phyloP scores from a whole-genome alignment of 345 rosid species.

The Camelina neglecta region DNA sequence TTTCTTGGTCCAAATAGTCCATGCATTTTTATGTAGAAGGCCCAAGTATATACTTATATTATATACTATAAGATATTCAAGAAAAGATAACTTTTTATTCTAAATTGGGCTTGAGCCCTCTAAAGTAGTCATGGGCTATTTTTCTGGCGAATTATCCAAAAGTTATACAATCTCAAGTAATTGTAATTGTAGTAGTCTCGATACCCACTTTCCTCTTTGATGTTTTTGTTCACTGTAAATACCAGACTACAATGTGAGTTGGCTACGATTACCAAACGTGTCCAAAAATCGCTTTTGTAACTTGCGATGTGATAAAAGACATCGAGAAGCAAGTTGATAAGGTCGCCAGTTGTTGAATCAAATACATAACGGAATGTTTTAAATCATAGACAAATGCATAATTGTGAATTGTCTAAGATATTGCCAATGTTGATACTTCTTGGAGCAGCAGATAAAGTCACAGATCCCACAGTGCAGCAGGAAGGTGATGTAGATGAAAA shows the following conservation, averaged over 20 bases:
- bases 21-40: too few species aligned
- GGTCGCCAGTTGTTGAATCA: conserved; percentile 50
- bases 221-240: conserved; percentile 1
- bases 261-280: conserved; percentile 59
- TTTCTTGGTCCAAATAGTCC: too few species aligned
- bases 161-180: too few species aligned
- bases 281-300: conserved; percentile 67
- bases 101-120: neutral
- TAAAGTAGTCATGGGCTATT: neutral
- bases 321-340: conserved; percentile 65
- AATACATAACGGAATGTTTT: neutral
- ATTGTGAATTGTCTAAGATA: neutral
- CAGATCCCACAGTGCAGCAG: conserved; percentile 72
- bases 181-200: too few species aligned
- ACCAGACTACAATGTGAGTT: conserved; percentile 55
- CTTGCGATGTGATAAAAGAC: conserved; percentile 68
- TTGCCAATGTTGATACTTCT: conserved; percentile 79
- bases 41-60: too few species aligned
- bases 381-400: neutral
- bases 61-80: too few species aligned
- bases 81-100: too few species aligned
- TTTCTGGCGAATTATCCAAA: neutral
- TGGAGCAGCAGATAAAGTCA: conserved; percentile 56
- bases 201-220: neutral
- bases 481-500: too few species aligned